A percentile compares a stretch with the other conserved stretches of the same genome.
Evolutionary conservation across 495 filamentous ascomycete genomes (phyloP).

Genomic region (Terfezia claveryi): DNA sequence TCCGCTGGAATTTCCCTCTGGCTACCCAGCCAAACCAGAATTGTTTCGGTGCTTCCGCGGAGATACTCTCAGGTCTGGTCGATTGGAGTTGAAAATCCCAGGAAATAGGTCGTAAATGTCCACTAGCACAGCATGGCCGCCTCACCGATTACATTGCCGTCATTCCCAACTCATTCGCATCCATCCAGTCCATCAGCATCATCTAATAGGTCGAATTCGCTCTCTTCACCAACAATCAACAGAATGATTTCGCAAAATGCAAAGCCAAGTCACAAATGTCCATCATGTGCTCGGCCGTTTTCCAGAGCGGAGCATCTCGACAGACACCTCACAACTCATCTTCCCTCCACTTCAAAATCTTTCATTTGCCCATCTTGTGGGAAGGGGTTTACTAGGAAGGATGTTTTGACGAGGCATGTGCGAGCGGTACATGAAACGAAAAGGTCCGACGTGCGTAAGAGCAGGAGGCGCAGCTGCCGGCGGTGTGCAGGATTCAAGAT

Average conservation of each 20-base stretch:
- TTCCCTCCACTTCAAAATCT: constrained; percentile 18
- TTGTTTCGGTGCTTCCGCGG: background rate
- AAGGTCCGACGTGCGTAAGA: constrained; percentile 15
- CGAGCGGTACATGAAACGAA: constrained; percentile 19
- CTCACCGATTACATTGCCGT: background rate
- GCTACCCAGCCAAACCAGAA: background rate
- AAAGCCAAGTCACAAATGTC: constrained; percentile 16
- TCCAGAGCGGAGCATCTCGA: constrained; percentile 19
- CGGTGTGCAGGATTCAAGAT: constrained; percentile 19
- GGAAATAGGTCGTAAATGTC: background rate
- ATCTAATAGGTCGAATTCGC: background rate
- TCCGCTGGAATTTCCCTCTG: background rate
- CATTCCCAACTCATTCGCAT: background rate
- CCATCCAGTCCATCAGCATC: background rate
- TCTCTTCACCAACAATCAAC: background rate
- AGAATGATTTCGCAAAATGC: background rate
- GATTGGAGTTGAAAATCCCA: background rate
- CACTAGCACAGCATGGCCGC: background rate
- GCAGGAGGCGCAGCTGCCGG: constrained; percentile 16
- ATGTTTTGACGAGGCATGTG: constrained; percentile 17
- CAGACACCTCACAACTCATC: constrained; percentile 16
- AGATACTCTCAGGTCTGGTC: background rate
- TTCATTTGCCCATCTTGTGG: constrained; percentile 16
- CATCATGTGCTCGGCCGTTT: constrained; percentile 16
- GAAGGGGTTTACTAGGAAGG: constrained; percentile 19